A percentile compares a stretch with the other conserved stretches of the same genome.
phyloP scores from a whole-genome alignment of 2,329 filamentous ascomycete species.

The Clarireedia hainanense region DNA sequence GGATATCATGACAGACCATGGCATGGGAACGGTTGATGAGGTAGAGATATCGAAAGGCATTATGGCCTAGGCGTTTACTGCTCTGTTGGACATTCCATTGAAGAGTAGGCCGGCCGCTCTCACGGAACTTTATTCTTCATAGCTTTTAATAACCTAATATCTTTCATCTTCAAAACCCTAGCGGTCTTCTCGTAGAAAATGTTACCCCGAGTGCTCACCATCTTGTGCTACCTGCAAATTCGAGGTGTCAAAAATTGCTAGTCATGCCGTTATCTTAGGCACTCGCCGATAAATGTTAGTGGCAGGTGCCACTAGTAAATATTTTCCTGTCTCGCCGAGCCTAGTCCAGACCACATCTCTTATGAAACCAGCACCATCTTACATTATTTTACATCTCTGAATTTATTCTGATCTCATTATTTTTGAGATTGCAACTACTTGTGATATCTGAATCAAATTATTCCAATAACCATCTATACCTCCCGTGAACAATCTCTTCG shows the following conservation, averaged over 20 bases:
- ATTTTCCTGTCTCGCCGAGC: not conserved
- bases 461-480: not conserved
- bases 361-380: not conserved
- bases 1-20: not conserved
- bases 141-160: conserved; percentile 18
- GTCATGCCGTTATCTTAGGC: too few species aligned
- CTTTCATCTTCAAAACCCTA: conserved; percentile 1
- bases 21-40: conserved; percentile 19
- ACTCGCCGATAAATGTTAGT: not conserved
- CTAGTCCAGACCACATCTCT: not conserved
- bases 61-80: conserved; percentile 1
- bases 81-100: not conserved
- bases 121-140: conserved; percentile 8
- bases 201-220: not conserved
- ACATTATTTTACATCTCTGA: not conserved
- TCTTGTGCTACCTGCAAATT: not conserved
- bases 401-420: not conserved
- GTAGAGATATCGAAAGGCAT: conserved; percentile 10
- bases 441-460: not conserved
- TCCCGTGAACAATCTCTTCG: not conserved
- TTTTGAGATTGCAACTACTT: not conserved
- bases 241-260: too few species aligned
- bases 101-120: conserved; percentile 12
- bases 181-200: too few species aligned
- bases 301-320: conserved; percentile 4